Evolutionary conservation across 1,284 basidiomycete genomes (phyloP).

Genomic region (Malassezia furfur): DNA sequence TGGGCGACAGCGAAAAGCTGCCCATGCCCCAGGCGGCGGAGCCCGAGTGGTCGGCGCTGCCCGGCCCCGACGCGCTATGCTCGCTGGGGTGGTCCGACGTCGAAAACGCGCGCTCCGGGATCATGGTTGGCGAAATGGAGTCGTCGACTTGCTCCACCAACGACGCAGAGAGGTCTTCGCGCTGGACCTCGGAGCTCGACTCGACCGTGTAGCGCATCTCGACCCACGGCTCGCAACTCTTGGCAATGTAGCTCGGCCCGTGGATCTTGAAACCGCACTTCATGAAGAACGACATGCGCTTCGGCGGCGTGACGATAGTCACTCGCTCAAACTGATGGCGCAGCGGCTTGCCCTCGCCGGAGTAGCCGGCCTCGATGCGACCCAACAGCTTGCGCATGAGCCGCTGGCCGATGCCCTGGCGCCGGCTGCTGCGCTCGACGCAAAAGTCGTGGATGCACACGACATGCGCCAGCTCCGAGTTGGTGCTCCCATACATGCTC

Average conservation of each 20-base stretch:
- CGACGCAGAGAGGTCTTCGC: background rate
- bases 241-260: conserved; percentile 37
- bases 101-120: background rate
- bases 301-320: conserved; percentile 34
- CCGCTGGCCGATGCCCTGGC: conserved; percentile 28
- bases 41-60: background rate
- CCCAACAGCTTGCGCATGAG: conserved; percentile 33
- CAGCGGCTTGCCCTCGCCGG: conserved; percentile 18
- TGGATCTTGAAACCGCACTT: conserved; percentile 34
- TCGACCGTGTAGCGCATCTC: conserved; percentile 27
- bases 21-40: background rate
- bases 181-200: background rate
- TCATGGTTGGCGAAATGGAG: background rate
- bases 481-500: conserved; percentile 33
- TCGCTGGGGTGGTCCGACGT: background rate
- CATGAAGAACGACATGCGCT: conserved; percentile 31
- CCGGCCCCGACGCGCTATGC: background rate
- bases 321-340: conserved; percentile 38
- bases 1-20: background rate
- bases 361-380: conserved; percentile 14
- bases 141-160: background rate
- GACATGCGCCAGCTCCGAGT: conserved; percentile 30
- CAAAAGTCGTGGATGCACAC: conserved; percentile 43
- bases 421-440: conserved; percentile 28
- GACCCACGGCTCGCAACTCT: conserved; percentile 32